Base-by-base conservation (phyloP, 257 asterid species). In the Fraxinus cuspidata region DNA sequence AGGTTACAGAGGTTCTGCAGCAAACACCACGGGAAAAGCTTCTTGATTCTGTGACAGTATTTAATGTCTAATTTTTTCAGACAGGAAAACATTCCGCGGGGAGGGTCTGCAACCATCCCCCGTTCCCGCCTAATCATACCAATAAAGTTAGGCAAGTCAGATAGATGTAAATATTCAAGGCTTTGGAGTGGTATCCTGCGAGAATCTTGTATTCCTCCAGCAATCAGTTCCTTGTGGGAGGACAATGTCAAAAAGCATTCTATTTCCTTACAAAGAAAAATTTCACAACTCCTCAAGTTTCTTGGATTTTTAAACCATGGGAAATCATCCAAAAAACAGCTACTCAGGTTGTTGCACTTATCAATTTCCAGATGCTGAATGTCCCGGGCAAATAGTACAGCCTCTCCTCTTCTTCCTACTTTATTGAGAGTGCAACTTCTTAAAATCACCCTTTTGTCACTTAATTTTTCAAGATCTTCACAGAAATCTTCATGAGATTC, bases 401-500 rank as follows among this genome's bases (percentile, higher is more conserved):
- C 18, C 18, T 66, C 12, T 37, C 72, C 19, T 63, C 47, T 70
- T 49, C 77, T 44, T 56, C 58, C 11, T 71, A 49, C 34, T 34
- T 32, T 18, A 51, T 19, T 51, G 60, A 51, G 23, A 51, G 23
- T 53, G 12, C 11, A 53, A 18, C 64, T 0, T 53, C 64, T 79
- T 38, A 79, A 31, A 10, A 74, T 79, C 34, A 79, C 75, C 78
- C 51, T 28, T 68, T 79, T 73, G 27, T 53, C 68, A 37, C 42
- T 73, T 79, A 79, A 69, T 67, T 68, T 65, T 29, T 49, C 70
- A n/a, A 58, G 49, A 35, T 73, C 60, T 51, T 51, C 60, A 53
- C 11, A 53, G 74, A 74, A 49, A 44, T 56, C 70, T 67, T 32
- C 79, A 79, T 73, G 82, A 56, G 76, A 12, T 74, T 75, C 78